A percentile compares a stretch with the other conserved stretches of the same genome.
Conservation (phyloP, 2,329 filamentous ascomycete genomes). For the Penicillium sp. region DNA sequence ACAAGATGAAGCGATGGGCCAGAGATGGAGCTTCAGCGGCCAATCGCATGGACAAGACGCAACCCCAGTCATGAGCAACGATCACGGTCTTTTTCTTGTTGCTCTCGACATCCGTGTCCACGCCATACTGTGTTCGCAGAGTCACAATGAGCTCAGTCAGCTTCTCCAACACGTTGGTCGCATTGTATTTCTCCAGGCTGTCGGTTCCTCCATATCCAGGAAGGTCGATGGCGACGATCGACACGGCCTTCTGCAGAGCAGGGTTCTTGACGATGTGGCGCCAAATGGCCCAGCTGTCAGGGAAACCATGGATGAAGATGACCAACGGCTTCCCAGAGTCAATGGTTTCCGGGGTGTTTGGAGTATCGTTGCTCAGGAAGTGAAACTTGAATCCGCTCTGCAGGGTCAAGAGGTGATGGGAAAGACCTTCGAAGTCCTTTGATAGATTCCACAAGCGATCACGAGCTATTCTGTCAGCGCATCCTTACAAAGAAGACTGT, state of each 20-base stretch:
- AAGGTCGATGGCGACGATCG: slow-evolving; percentile 57
- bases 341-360: slow-evolving; percentile 20
- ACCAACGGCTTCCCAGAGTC: slow-evolving; percentile 42
- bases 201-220: slow-evolving; percentile 63
- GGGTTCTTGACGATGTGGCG: slow-evolving; percentile 48
- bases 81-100: slow-evolving; percentile 50
- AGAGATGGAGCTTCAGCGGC: slow-evolving; percentile 60
- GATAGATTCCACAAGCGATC: slow-evolving; percentile 57
- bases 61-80: slow-evolving; percentile 59
- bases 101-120: slow-evolving; percentile 29
- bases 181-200: slow-evolving; percentile 50
- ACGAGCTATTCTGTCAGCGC: slow-evolving; percentile 42
- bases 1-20: slow-evolving; percentile 57
- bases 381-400: slow-evolving; percentile 55
- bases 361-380: slow-evolving; percentile 50
- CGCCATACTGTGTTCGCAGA: slow-evolving; percentile 50
- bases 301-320: slow-evolving; percentile 61
- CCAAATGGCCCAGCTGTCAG: slow-evolving; percentile 60
- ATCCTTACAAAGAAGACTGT: not conserved
- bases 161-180: slow-evolving; percentile 55
- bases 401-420: slow-evolving; percentile 55
- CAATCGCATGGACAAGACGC: slow-evolving; percentile 54
- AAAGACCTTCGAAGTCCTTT: slow-evolving; percentile 47
- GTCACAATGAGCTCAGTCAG: slow-evolving; percentile 56
- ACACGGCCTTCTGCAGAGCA: slow-evolving; percentile 40